A percentile compares a stretch with the other conserved stretches of the same genome.
Evolutionary conservation across 2,329 filamentous ascomycete species (phyloP).

Genomic region (Lachnellula arida): DNA sequence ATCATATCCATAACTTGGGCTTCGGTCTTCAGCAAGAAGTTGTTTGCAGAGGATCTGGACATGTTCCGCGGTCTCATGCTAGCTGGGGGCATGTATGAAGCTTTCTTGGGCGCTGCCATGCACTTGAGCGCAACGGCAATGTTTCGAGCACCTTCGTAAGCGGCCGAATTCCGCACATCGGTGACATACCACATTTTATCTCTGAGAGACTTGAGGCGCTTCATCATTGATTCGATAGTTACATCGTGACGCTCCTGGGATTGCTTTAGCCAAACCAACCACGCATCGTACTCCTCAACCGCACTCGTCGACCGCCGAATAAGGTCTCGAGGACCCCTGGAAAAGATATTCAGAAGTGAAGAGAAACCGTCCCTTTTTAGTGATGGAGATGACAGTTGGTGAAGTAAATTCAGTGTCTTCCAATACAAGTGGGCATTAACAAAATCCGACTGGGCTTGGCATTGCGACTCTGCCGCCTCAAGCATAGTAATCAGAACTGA

Average conservation of each 20-base stretch:
- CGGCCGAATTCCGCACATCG: conserved; percentile 83
- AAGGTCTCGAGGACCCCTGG: conserved; percentile 63
- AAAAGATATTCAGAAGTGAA: conserved; percentile 68
- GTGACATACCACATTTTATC: conserved; percentile 99
- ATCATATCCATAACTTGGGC: conserved; percentile 83
- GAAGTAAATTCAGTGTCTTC: conserved; percentile 73
- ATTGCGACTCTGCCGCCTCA: conserved; percentile 70
- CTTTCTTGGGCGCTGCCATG: conserved; percentile 66
- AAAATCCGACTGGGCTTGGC: conserved; percentile 75
- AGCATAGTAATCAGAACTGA: conserved; percentile 66
- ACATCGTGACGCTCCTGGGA: conserved; percentile 74
- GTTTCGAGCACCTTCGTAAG: conserved; percentile 81
- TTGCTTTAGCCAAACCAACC: conserved; percentile 79
- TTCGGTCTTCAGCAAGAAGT: conserved; percentile 75
- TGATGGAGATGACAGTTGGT: conserved; percentile 54
- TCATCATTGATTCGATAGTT: conserved; percentile 70
- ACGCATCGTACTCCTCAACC: conserved; percentile 74
- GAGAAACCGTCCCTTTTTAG: conserved; percentile 65
- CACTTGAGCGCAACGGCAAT: conserved; percentile 84
- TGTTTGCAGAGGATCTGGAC: conserved; percentile 29
- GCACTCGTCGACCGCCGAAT: conserved; percentile 66
- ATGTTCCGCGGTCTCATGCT: conserved; percentile 35
- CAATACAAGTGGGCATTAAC: conserved; percentile 81
- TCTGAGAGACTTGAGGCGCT: conserved; percentile 67
- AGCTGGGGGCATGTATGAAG: conserved; percentile 24